These are phyloP conservation scores for Polyporus arcularius DNA, from an alignment of 768 basidiomycete species.

Conservation along the genomic window DNA sequence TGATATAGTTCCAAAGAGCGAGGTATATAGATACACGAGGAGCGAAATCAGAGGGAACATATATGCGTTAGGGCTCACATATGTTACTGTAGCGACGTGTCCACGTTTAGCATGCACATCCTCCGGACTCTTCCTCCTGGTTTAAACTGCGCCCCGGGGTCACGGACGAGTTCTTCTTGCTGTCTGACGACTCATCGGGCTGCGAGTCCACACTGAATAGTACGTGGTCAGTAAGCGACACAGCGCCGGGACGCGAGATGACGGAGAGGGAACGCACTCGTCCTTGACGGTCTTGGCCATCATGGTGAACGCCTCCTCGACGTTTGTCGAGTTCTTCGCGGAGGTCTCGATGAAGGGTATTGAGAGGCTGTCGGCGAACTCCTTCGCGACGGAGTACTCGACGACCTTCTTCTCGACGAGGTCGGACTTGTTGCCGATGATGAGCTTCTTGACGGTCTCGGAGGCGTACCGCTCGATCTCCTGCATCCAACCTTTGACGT, in stretches of 20 bases:
- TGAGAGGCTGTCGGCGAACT: slow-evolving; percentile 90
- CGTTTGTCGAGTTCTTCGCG: slow-evolving; percentile 97
- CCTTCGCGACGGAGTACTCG: slow-evolving; percentile 87
- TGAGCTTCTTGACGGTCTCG: slow-evolving; percentile 97
- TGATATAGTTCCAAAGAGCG: background rate
- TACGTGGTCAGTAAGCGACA: background rate
- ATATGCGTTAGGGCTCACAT: background rate
- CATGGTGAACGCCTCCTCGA: slow-evolving; percentile 98
- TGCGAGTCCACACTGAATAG: slow-evolving; percentile 16
- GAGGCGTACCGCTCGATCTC: slow-evolving; percentile 97
- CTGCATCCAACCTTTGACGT: slow-evolving; percentile 94
- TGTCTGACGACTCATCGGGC: slow-evolving; percentile 10
- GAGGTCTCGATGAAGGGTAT: slow-evolving; percentile 97
- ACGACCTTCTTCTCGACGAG: slow-evolving; percentile 96
- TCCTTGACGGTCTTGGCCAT: slow-evolving; percentile 97
- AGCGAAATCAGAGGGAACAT: background rate
- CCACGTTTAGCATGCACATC: slow-evolving; percentile 19
- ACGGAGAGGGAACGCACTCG: slow-evolving; percentile 47
- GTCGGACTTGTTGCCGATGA: slow-evolving; percentile 99
- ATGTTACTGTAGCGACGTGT: background rate
- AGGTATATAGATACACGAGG: background rate
- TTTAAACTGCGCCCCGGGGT: slow-evolving; percentile 21
- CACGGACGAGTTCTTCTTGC: slow-evolving; percentile 17
- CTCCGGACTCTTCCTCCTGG: slow-evolving; percentile 15
- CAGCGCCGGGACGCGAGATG: background rate